These are phyloP conservation scores for Neonectria sp. DNA, from an alignment of 2,329 filamentous ascomycete species.

Conservation along the genomic window DNA sequence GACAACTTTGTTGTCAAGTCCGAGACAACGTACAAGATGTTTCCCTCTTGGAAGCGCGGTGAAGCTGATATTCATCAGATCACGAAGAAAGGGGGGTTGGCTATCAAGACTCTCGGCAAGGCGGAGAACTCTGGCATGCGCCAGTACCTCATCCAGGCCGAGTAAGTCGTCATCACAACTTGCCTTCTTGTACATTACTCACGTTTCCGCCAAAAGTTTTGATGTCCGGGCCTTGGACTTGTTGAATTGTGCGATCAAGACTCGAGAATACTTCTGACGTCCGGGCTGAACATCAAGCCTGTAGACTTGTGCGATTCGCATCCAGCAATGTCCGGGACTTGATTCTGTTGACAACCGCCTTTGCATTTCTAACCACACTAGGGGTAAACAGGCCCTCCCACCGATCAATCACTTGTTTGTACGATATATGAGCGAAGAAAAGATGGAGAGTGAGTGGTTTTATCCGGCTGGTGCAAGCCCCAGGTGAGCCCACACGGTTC, in stretches of 20 bases:
- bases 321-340: no score
- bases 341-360: no score
- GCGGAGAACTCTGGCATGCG: slow-evolving; percentile 36
- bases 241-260: not conserved
- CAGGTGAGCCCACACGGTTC: not conserved
- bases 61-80: slow-evolving; percentile 32
- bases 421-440: not conserved
- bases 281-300: not conserved
- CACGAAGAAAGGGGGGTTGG: slow-evolving; percentile 27
- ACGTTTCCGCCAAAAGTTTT: not conserved
- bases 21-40: slow-evolving; percentile 35
- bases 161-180: slow-evolving; percentile 15
- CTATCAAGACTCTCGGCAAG: slow-evolving; percentile 39
- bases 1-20: not conserved
- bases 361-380: no score
- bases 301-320: not conserved
- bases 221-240: not conserved
- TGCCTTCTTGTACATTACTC: not conserved
- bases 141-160: slow-evolving; percentile 34
- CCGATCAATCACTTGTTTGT: not conserved
- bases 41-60: slow-evolving; percentile 43
- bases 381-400: not conserved
- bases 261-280: not conserved
- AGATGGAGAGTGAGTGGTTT: not conserved
- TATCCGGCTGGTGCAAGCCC: not conserved